These are phyloP conservation scores for Fusarium illudens DNA, from an alignment of 2,329 filamentous ascomycete genomes.

Conservation along the genomic window DNA sequence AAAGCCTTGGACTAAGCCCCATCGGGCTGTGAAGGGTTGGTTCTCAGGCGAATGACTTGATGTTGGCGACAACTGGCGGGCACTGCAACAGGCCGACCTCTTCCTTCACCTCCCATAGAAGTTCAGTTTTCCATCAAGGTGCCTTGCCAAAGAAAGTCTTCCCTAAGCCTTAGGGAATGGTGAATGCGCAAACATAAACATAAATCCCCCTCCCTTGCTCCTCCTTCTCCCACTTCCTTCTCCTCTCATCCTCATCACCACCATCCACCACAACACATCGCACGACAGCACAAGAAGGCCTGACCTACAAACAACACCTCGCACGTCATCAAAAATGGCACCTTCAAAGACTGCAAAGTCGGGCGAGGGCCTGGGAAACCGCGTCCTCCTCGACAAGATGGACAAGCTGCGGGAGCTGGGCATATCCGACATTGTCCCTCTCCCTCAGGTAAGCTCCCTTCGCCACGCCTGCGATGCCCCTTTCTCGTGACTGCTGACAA, in stretches of 20 bases:
- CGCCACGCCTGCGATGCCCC: neutral
- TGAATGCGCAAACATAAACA: neutral
- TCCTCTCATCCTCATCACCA: neutral
- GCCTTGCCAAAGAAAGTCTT: neutral
- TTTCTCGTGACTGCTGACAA: neutral
- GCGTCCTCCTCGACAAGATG: slow-evolving; percentile 46
- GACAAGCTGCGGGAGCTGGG: slow-evolving; percentile 54
- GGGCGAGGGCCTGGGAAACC: slow-evolving; percentile 29
- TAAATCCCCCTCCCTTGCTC: neutral
- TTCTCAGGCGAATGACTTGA: neutral
- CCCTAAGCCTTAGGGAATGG: neutral
- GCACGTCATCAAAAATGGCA: slow-evolving; percentile 21
- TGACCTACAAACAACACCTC: no score
- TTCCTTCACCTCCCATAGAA: neutral
- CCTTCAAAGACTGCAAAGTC: neutral
- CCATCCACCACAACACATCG: neutral
- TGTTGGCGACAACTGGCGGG: neutral
- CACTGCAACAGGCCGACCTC: slow-evolving; percentile 5
- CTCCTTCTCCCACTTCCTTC: neutral
- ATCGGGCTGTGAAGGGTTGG: neutral
- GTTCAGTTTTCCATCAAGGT: neutral
- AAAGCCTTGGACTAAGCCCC: neutral
- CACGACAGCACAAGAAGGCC: neutral
- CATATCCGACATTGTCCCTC: slow-evolving; percentile 48
- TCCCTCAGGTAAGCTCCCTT: slow-evolving; percentile 61